Evolutionary conservation across 306 rosid genomes (phyloP), one percentile per base, ranked within the genome.

Genomic region (Potentilla sterilis): DNA sequence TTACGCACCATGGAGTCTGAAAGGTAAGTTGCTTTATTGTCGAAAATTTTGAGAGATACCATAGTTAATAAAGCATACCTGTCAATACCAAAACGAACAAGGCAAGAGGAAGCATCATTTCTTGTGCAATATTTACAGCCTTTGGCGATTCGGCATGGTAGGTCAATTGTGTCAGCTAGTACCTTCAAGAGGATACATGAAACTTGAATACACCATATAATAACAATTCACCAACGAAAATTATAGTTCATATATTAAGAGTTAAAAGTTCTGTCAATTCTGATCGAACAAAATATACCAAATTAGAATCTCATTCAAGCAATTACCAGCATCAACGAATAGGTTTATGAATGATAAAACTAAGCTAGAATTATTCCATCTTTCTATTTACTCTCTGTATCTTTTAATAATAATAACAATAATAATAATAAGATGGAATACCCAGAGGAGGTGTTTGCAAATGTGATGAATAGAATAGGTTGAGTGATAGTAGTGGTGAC

Each of bases 121-220:
- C 93, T 81, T 65, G 81, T 83, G 82, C 99, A 96, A 83, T 90
- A 89, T 85, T 90, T 92, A 86, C 99, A 96, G 65, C 99, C 99
- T 86, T 85, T 96, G 70, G 98, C 98, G 82, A 96, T 90, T 82
- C 99, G 98, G 85, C 99, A 96, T 0, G 99, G 98, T 76, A 96
- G 79, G 73, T 89, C 89, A 68, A 96, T 92, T 73, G 87, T 75
- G 34, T 96, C 98, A 42, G 99, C 97, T 77, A 96, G 90, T 40
- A 92, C 97, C 99, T 96, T 86, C 84, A 85, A 84, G 66, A 79
- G 74, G 67, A 74, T 72, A 77, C 37, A 77, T 48, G 64, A 43
- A 79, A 67, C 22, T 65, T 67, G 65, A 38, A 47, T 10, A 22
- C 38, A 78, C 76, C 73, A 47, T 73, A 59, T 51, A 12, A 41